Base-by-base conservation (phyloP, 306 rosid genomes). In the Cicer bijugum region DNA sequence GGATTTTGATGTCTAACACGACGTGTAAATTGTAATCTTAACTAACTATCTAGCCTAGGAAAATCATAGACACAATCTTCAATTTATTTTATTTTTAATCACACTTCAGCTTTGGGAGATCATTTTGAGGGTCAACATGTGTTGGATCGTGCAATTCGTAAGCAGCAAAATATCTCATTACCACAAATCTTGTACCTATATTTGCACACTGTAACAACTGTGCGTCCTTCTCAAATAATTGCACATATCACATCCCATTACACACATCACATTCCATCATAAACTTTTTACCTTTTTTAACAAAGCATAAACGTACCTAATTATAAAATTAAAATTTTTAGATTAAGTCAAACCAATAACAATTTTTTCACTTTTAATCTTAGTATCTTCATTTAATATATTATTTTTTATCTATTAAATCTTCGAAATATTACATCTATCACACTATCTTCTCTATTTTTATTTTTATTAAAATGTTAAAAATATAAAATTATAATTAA, bases 181-280 rank as follows among this genome's bases (percentile, higher is more conserved):
- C 50, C 74, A 77, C 67, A 65, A 55, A 70, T 67, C 58, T 67
- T 72, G 68, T 40, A 60, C 39, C 33, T 14, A 28, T 68, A 48
- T 5, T 38, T 69, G 78, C 80, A 48, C 55, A 67, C 57, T 76
- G 57, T 42, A 75, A 72, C 75, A 61, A 57, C 83, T 75, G 67
- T 72, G 45, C n/a, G 78, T 78, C 75, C 72, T 75, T 78, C 64
- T 81, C 85, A 78, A 82, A 84, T 74, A 74, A 80, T 75, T 78
- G 81, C 71, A 68, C 72, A 48, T 38, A 37, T 35, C 52, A 67
- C 85, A 52, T 56, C 75, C 65, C 52, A 80, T 75, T 78, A 80
- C 71, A 68, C 72, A 48, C 37, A 37, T 35, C 52, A 67, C 85
- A 52, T 57, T 75, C 65, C 52, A 46, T 20, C 33, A 45, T 58